Evolutionary conservation across 139 green algal species (phyloP), one percentile per base, ranked within the genome.

Genomic region (Chlamydomonas sp.): DNA sequence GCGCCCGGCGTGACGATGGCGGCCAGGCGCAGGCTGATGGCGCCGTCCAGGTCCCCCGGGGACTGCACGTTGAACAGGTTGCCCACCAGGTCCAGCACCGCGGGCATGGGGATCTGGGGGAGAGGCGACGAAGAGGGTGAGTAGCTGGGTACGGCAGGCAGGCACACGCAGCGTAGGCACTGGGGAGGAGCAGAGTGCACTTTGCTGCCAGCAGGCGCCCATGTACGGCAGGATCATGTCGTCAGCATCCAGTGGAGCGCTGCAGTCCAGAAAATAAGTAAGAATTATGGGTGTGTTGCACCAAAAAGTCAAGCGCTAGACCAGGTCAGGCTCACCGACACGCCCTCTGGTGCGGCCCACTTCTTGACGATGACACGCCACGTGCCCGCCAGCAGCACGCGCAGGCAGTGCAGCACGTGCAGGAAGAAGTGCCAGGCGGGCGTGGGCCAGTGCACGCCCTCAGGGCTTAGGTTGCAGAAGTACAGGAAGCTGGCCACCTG

Each of bases 61-160:
- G 12, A 58, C 84, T 94, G 90, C 8, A 89, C 88, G 87, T 94
- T 95, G 91, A 91, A 93, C 18, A 94, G 60, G 79, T 96, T 96
- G 86, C 92, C 92, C 31, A 96, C 79, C 17, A 94, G 64, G 77
- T 96, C 92, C 66, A 93, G 88, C 4, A 91, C 88, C 4, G 91
- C 93, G 4, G 88, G 86, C 31, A 96, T 88, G 9, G 92, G 91
- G 17, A 96, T 63, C 60, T 61, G 59, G 61, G 90, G 74, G 63
- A 5, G 63, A 60, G 77, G 61, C 60, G 77, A 5, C 4, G 58
- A 17, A 31, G 75, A 66, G 58, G 3, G n/a, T 18, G 78, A n/a
- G 78, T n/a, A 20, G 63, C 2, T 61, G 20, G 6, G 20, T 73
- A 2, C 9, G 5, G 2, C 15, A 4, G 71, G 71, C 2, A 75